These are phyloP conservation scores for Lepidium africanum DNA, from an alignment of 345 rosid genomes.

Conservation along the genomic window DNA sequence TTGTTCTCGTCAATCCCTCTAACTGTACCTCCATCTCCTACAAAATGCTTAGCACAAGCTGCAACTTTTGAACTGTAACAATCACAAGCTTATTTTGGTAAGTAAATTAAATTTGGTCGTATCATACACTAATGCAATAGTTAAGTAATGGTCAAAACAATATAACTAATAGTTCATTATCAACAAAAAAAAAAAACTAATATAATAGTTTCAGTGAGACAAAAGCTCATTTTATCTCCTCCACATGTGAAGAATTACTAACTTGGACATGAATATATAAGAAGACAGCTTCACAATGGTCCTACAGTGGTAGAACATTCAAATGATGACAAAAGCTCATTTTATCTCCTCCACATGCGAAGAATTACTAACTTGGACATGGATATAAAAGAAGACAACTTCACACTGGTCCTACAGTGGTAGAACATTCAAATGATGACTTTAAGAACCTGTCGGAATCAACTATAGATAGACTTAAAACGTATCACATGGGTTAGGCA, in stretches of 20 bases:
- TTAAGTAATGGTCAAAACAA: not conserved
- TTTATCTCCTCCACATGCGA: not conserved
- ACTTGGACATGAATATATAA: not conserved
- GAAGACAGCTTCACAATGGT: not conserved
- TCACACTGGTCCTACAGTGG: slow-evolving; percentile 20
- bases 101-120: not conserved
- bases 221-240: not conserved
- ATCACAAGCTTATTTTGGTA: not conserved
- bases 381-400: not conserved
- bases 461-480: not conserved
- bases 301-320: slow-evolving; percentile 22
- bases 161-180: not conserved
- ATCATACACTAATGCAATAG: not conserved
- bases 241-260: not conserved
- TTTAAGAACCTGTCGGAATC: slow-evolving; percentile 6
- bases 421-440: slow-evolving; percentile 12
- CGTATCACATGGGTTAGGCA: slow-evolving; percentile 1
- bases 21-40: slow-evolving; percentile 59
- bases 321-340: not conserved
- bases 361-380: not conserved
- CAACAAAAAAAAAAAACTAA: not conserved
- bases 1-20: slow-evolving; percentile 53
- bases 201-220: not conserved
- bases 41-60: slow-evolving; percentile 57
- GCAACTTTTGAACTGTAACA: slow-evolving; percentile 41